Base-by-base conservation (phyloP, 148 eudicot species). In the Rhododendron ovatum region DNA sequence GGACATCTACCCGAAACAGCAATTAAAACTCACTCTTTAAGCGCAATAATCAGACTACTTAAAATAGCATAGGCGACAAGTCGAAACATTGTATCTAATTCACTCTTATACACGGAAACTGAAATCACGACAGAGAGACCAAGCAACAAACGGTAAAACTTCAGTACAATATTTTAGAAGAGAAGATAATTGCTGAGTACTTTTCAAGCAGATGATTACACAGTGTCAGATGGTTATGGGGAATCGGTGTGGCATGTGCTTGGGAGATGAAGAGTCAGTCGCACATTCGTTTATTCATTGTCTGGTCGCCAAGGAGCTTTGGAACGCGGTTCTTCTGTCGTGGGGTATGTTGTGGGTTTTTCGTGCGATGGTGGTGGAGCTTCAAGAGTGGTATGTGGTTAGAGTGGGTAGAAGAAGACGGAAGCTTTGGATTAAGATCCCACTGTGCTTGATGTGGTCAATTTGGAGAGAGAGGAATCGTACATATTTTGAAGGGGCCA, bases 391-490 rank as follows among this genome's bases (percentile, higher is more conserved):
- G 5, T 15, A 15, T 53, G 18, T 20, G 18, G 57, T 14, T 53
- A 53, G 57, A 53, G 57, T 14, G 57, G 57, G 20, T 14, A 53
- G 57, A 53, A 53, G 57, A 53, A 14, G 53, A 50, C 53, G 13
- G 57, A 53, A 13, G 18, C 17, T 53, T 53, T 14, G 57, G 57
- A 53, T 53, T 53, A 53, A 15, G 57, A 53, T 53, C 57, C 18
- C 57, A 53, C 17, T 53, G 57, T 14, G 57, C 57, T 14, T 14
- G 91, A 80, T 78, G 88, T 9, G 81, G 84, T 18, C 87, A 92
- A 80, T 85, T 82, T 75, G 50, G 47, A 8, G 55, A 51, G 55
- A 51, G 17, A 51, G 14, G 17, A 51, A 13, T 51, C 17, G 17
- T 51, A 51, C 3, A 51, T 51, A 11, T 51, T 51, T 12, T 51